phyloP scores from a whole-genome alignment of 495 filamentous ascomycete species.

The Terfezia claveryi region DNA sequence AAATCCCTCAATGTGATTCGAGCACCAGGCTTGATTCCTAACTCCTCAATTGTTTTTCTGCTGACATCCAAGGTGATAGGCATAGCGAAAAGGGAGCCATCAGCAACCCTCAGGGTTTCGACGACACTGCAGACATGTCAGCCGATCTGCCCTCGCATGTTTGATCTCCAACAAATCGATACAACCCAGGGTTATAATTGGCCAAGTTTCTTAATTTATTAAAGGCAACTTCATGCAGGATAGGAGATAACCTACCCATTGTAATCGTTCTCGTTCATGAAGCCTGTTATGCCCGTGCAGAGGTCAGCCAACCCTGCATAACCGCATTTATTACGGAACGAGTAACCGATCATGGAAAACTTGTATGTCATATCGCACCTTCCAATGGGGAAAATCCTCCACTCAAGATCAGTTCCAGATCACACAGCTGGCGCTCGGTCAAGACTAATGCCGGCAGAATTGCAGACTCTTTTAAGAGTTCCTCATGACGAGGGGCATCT shows the following conservation, averaged over 20 bases:
- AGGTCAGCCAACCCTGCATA: too few species aligned
- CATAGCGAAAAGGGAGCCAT: slow-evolving; percentile 88
- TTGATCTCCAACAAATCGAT: neutral
- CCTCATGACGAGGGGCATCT: slow-evolving; percentile 52
- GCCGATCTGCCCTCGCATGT: neutral
- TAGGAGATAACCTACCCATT: slow-evolving; percentile 40
- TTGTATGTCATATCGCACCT: slow-evolving; percentile 33
- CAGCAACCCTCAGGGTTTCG: slow-evolving; percentile 57
- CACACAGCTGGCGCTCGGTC: slow-evolving; percentile 84
- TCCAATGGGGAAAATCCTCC: slow-evolving; percentile 94
- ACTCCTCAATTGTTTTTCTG: slow-evolving; percentile 45
- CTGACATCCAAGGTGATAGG: slow-evolving; percentile 83
- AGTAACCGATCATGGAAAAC: too few species aligned
- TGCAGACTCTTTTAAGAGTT: slow-evolving; percentile 69
- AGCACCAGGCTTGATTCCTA: slow-evolving; percentile 51
- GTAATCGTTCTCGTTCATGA: slow-evolving; percentile 94
- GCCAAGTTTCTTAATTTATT: neutral
- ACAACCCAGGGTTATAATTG: slow-evolving; percentile 4
- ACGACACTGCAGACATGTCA: slow-evolving; percentile 42
- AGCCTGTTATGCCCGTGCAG: slow-evolving; percentile 33
- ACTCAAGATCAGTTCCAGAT: slow-evolving; percentile 86
- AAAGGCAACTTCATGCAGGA: too few species aligned
- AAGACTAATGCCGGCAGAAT: slow-evolving; percentile 64
- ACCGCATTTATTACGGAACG: too few species aligned
- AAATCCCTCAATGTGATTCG: slow-evolving; percentile 81